These are phyloP conservation scores for Fusarium cyanostomum DNA, from an alignment of 2,329 filamentous ascomycete species.

Conservation along the genomic window DNA sequence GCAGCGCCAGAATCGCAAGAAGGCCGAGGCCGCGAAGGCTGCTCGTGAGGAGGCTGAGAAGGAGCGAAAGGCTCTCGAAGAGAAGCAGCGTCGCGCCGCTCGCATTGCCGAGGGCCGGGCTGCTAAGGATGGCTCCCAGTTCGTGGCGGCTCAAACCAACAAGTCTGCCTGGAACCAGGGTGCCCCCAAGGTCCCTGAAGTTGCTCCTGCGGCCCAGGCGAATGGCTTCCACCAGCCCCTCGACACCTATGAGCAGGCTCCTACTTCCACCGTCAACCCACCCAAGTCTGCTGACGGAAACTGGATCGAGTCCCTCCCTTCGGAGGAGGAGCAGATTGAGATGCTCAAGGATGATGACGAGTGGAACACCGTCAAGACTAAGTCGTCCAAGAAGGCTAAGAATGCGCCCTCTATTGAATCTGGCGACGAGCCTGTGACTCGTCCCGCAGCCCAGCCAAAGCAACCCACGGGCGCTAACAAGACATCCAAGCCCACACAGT, in stretches of 20 bases:
- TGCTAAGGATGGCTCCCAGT: conserved; percentile 80
- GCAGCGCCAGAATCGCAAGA: conserved; percentile 90
- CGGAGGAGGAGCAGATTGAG: conserved; percentile 71
- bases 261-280: conserved; percentile 44
- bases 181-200: conserved; percentile 46
- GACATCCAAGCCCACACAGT: conserved; percentile 47
- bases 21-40: conserved; percentile 82
- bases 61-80: conserved; percentile 77
- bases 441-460: conserved; percentile 46
- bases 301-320: conserved; percentile 63
- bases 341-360: conserved; percentile 62
- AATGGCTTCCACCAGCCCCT: conserved; percentile 59
- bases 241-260: conserved; percentile 63
- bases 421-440: conserved; percentile 47
- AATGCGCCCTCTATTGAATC: conserved; percentile 50
- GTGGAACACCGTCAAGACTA: conserved; percentile 68
- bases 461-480: conserved; percentile 41
- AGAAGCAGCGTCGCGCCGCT: conserved; percentile 84
- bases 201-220: conserved; percentile 40
- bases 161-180: conserved; percentile 57
- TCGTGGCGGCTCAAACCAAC: conserved; percentile 56
- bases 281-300: conserved; percentile 49
- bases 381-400: conserved; percentile 57
- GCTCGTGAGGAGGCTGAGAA: conserved; percentile 81
- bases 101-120: conserved; percentile 84